phyloP scores from a whole-genome alignment of 768 basidiomycete genomes.

The Crepidotus variabilis region DNA sequence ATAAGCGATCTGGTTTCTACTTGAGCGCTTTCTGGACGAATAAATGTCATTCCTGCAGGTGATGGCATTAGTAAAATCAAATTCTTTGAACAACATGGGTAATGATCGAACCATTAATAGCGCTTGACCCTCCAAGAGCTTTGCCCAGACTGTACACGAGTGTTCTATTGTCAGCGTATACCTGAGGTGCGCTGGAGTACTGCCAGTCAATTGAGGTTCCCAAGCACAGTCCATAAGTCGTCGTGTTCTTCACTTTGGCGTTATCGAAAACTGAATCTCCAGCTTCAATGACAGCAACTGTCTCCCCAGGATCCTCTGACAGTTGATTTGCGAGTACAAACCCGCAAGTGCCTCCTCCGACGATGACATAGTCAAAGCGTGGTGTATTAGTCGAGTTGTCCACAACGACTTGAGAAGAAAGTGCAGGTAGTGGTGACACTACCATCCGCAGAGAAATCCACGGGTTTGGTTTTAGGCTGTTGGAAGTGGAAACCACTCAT shows the following conservation, averaged over 20 bases:
- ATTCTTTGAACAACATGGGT: background rate
- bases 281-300: background rate
- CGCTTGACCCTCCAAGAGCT: background rate
- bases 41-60: background rate
- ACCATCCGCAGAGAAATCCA: too few relatives aligned
- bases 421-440: too few relatives aligned
- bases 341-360: background rate
- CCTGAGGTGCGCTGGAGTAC: background rate
- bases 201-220: background rate
- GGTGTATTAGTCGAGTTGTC: background rate
- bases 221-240: background rate
- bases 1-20: background rate
- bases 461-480: too few relatives aligned
- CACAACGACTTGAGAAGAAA: too few relatives aligned
- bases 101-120: background rate
- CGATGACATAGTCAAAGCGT: background rate
- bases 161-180: background rate
- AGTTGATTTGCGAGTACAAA: background rate
- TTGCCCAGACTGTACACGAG: background rate
- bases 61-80: background rate
- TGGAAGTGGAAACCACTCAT: too few relatives aligned
- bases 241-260: background rate
- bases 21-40: background rate
- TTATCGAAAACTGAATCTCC: background rate
- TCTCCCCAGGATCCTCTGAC: background rate